Evolutionary conservation across 1,284 basidiomycete species (phyloP), one percentile per base, ranked within the genome.

Genomic region (Volvariella volvacea): DNA sequence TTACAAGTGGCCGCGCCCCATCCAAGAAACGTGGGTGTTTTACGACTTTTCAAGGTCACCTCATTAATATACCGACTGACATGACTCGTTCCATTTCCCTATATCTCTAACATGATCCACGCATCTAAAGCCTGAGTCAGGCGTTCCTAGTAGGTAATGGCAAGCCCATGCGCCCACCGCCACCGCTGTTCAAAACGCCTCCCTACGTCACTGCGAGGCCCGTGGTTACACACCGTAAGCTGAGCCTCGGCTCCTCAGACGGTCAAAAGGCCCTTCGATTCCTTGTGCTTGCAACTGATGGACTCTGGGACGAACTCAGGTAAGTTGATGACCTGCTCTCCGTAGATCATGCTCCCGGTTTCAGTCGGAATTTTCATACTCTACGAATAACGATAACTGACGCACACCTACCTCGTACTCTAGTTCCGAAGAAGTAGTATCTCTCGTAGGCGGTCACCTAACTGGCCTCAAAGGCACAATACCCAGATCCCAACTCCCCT

Each of bases 121-220:
- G n/a, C 34, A 47, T 37, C 32, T 46, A 16, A 37, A 86, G 89
- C 3, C 67, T 93, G 46, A 78, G 71, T 48, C 73, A 79, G 48
- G 79, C 80, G 4, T 83, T 86, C 64, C 66, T 85, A 56, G 69
- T 73, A 39, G 83, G 81, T 43, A 83, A 76, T 50, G 71, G 73
- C 41, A 69, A 70, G 47, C 69, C 76, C 7, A 68, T 84, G 55
- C 80, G 89, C 38, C 61, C 71, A 8, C 67, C 81, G 1, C 80
- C 83, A 6, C 53, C 73, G 39, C 66, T 68, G 38, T 74, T 85
- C 59, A 87, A 85, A 63, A 93, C 93, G 0, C 95, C 96, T 1
- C 96, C 96, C 7, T 99, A 99, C 63, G 95, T 99, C 33, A 93
- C 79, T 20, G 87, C 95, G 2, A 74, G 76, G 16, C 96, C 96